A percentile compares a stretch with the other conserved stretches of the same genome.
These are phyloP conservation scores for Phragmites australis DNA, from an alignment of 176 grass and related monocot species.

Conservation along the genomic window DNA sequence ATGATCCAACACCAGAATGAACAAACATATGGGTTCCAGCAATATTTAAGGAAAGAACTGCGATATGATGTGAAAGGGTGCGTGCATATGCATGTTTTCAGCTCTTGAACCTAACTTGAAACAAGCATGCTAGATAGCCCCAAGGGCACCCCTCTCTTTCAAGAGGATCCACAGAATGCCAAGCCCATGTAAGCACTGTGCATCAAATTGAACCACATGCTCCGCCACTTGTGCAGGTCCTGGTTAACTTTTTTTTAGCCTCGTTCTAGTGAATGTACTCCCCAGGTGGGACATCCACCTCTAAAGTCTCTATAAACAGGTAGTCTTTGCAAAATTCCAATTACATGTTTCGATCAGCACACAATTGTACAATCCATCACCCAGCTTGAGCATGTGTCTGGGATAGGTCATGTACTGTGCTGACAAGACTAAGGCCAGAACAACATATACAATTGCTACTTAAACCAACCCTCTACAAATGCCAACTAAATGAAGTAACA, in stretches of 20 bases:
- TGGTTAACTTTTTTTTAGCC: background rate
- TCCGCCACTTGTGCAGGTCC: background rate
- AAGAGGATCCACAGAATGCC: background rate
- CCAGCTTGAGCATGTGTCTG: background rate
- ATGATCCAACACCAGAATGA: background rate
- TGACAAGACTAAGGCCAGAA: background rate
- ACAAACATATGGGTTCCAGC: background rate
- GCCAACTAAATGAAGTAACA: constrained; percentile 9
- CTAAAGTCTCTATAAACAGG: background rate
- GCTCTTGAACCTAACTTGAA: background rate
- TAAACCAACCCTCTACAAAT: background rate
- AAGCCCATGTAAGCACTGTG: background rate
- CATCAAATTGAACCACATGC: background rate
- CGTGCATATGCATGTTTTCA: background rate
- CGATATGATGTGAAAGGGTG: background rate
- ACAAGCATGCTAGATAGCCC: background rate
- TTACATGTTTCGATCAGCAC: background rate
- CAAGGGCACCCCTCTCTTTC: background rate
- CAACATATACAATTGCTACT: background rate
- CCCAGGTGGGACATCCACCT: background rate
- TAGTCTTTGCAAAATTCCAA: background rate
- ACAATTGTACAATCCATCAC: background rate
- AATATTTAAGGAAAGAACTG: background rate
- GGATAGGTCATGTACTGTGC: background rate
- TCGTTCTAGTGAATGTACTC: background rate